Base-by-base conservation (phyloP, 2,329 filamentous ascomycete species). In the Fusarium sp. region DNA sequence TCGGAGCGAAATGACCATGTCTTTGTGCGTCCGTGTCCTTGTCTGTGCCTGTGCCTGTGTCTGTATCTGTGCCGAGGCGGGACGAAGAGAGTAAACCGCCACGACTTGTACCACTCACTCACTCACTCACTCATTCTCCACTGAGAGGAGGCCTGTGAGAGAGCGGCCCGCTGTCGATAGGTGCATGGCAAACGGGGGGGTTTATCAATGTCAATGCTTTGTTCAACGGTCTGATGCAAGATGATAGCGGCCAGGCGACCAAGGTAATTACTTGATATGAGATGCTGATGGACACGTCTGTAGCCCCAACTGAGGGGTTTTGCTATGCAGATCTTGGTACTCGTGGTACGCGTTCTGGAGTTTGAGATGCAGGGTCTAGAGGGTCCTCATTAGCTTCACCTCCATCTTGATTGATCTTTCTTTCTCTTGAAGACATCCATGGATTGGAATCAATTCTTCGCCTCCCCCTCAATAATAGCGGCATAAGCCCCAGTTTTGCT, bases 311-410 rank as follows among this genome's bases (percentile, higher is more conserved):
- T 62, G 59, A 62, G 49, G 48, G 48, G 62, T 45, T 56, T 56
- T 50, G n/a, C 25, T 48, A 22, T 44, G 55, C 43, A 66, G 56
- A 62, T 57, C 46, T 14, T 27, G 17, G 50, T 27, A 41, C 27
- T 49, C 20, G 52, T 54, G 57, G 57, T 65, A 60, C 54, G 61
- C 54, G 61, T 64, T 59, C 63, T 53, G 56, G 39, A 61, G 56
- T 25, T 25, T 27, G 13, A 47, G 49, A 65, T 57, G 63, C 51
- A 63, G 64, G 63, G 62, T 58, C 60, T 57, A 57, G 47, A 63
- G 64, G 63, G 62, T 53, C 60, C 23, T 54, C 8, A 20, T 49
- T 32, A 43, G 48, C 22, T 44, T 46, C 44, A 20, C 44, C n/a
- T 46, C 44, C 25, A 11, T 23, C 23, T 27, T 27, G 22, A 47